Conservation (phyloP, 148 eudicot species). For the Chenopodium suecicum region DNA sequence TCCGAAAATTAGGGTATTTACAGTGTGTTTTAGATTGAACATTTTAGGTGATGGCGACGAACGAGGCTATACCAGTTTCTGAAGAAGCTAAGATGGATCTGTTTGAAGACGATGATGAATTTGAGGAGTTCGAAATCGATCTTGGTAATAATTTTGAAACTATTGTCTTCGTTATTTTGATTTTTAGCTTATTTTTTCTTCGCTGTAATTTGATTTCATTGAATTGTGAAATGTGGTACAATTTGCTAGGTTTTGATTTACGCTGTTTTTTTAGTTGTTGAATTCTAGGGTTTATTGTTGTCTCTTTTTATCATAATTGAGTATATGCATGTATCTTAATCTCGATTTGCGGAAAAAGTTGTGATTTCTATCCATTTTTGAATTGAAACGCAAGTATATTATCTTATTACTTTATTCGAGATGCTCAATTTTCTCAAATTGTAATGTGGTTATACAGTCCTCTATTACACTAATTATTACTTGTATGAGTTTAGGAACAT, state of each 20-base stretch:
- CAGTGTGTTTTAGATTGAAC: neutral
- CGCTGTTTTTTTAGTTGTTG: too few relatives aligned
- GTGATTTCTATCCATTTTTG: neutral
- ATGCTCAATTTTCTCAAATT: neutral
- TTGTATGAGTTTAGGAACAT: neutral
- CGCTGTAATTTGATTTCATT: neutral
- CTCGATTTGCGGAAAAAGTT: neutral
- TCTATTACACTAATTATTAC: neutral
- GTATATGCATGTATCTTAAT: neutral
- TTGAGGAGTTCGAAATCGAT: slow-evolving; percentile 78
- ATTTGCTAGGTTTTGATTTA: neutral
- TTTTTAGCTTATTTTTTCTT: neutral
- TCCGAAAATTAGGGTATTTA: slow-evolving; percentile 18
- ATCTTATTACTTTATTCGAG: too few relatives aligned
- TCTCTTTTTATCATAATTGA: neutral
- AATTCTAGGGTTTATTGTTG: neutral
- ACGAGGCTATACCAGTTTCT: slow-evolving; percentile 44
- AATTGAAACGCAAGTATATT: too few relatives aligned
- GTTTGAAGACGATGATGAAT: slow-evolving; percentile 85
- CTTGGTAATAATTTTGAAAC: slow-evolving; percentile 36
- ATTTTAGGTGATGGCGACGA: slow-evolving; percentile 39
- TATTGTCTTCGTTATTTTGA: neutral
- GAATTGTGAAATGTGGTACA: neutral
- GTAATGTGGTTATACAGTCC: neutral
- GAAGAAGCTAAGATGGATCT: slow-evolving; percentile 74